Conservation (phyloP, 139 green algal species). For the Coelastrella sp. region DNA sequence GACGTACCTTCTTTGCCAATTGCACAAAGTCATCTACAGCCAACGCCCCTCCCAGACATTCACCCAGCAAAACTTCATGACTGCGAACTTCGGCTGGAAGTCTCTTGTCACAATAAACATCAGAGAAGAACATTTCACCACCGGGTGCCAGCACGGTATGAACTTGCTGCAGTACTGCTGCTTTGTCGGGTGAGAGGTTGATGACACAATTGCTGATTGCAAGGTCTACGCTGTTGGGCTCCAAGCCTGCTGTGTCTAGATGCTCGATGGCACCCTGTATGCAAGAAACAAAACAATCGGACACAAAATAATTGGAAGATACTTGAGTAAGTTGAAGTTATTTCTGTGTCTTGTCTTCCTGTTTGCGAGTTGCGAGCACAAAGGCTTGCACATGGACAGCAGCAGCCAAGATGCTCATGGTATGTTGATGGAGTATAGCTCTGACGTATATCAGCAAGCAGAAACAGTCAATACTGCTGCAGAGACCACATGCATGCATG, state of each 20-base stretch:
- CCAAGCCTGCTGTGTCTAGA: slow-evolving; percentile 65
- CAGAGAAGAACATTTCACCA: slow-evolving; percentile 97
- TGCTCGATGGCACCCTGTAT: slow-evolving; percentile 88
- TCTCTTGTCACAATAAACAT: slow-evolving; percentile 93
- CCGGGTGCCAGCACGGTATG: slow-evolving; percentile 88
- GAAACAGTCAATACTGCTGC: no score
- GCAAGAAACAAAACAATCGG: no score
- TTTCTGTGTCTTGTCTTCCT: no score
- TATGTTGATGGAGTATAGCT: no score
- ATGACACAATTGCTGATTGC: slow-evolving; percentile 97
- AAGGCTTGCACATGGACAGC: no score
- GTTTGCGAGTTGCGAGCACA: no score
- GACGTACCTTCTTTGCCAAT: slow-evolving; percentile 64
- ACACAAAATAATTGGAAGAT: no score
- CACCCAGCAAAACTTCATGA: slow-evolving; percentile 83
- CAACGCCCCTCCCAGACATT: slow-evolving; percentile 95
- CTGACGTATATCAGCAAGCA: no score
- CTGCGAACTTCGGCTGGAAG: slow-evolving; percentile 65
- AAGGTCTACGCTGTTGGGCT: slow-evolving; percentile 77
- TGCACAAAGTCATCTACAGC: slow-evolving; percentile 95
- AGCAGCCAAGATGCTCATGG: no score
- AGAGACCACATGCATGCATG: background rate
- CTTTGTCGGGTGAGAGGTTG: slow-evolving; percentile 93
- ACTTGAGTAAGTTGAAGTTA: no score
- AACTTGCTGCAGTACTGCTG: slow-evolving; percentile 68